Evolutionary conservation across 495 filamentous ascomycete species (phyloP), one percentile per base, ranked within the genome.

Genomic region (Amniculicola lignicola): DNA sequence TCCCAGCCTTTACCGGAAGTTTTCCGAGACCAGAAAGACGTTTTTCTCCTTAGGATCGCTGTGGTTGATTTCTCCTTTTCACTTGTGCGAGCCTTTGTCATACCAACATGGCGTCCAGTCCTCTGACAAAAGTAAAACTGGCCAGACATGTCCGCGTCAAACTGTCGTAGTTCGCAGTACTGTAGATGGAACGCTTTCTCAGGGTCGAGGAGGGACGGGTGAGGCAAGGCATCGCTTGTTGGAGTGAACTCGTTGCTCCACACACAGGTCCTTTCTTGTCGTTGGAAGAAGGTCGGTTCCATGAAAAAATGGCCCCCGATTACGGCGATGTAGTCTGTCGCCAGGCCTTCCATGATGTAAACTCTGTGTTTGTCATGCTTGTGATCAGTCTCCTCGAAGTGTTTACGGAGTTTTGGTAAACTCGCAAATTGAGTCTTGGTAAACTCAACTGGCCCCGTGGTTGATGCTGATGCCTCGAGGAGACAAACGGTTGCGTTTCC

Each of bases 171-270:
- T 22, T 63, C 60, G 40, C 60, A 63, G 35, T 54, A 63, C 31
- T 63, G 54, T 9, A 63, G 24, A 25, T 51, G 54, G 23, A 59
- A 63, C 15, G 19, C 27, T 31, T 55, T 59, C 1, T 55, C 29
- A 14, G 60, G 60, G n/a, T 54, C 19, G 7, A 63, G 45, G 2
- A 54, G 28, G 3, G 54, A 54, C 2, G 60, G 60, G 22, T 63
- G 60, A 1, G 60, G 55, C 25, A 63, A 38, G 10, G 50, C 43
- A 50, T 63, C 60, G 36, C 60, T 63, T 9, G 51, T 55, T 7
- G 60, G 60, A 2, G 60, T 63, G 29, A 63, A 63, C 11, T 54
- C 54, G 31, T 59, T 63, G 21, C 49, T 54, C 60, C 60, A 63
- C 1, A 63, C 54, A 22, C 54, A 59, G 12, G 60, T 57, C 2